Percentiles rank a stretch among this genome's conserved stretches.
Conservation (phyloP, 768 basidiomycete species). For the Agaricus blazei region DNA sequence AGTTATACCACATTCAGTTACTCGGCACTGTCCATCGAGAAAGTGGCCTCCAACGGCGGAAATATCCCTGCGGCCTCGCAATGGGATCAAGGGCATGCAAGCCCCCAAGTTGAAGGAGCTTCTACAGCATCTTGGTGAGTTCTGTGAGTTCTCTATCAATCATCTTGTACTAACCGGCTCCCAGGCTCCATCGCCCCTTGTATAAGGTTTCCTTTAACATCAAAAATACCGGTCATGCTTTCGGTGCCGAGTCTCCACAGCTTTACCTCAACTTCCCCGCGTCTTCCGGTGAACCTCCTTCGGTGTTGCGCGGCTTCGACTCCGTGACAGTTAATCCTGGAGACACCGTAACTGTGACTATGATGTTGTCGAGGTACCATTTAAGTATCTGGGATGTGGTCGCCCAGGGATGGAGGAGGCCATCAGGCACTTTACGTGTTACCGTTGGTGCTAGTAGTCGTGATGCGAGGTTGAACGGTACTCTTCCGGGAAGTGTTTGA, state of each 20-base stretch:
- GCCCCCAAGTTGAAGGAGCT: slow-evolving; percentile 51
- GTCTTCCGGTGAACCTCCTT: slow-evolving; percentile 65
- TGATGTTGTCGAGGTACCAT: slow-evolving; percentile 65
- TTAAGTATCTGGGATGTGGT: slow-evolving; percentile 73
- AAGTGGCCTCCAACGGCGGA: slow-evolving; percentile 31
- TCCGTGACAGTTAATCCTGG: slow-evolving; percentile 47
- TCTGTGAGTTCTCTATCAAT: neutral
- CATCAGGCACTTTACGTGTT: slow-evolving; percentile 56
- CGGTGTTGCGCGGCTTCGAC: slow-evolving; percentile 66
- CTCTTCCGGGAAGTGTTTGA: slow-evolving; percentile 19
- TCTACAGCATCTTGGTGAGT: slow-evolving; percentile 55
- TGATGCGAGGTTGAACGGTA: slow-evolving; percentile 48
- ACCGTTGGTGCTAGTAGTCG: slow-evolving; percentile 68
- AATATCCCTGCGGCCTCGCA: slow-evolving; percentile 31
- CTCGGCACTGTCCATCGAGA: slow-evolving; percentile 45
- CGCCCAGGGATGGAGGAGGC: slow-evolving; percentile 71
- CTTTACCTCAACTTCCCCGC: slow-evolving; percentile 67
- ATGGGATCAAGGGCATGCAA: slow-evolving; percentile 59
- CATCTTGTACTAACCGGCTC: neutral
- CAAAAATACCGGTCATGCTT: slow-evolving; percentile 54
- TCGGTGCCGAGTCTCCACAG: slow-evolving; percentile 67
- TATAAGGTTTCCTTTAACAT: slow-evolving; percentile 61
- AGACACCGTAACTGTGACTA: slow-evolving; percentile 38
- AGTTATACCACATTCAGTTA: slow-evolving; percentile 84
- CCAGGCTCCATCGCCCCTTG: slow-evolving; percentile 64